Base-by-base conservation (phyloP, 495 filamentous ascomycete genomes). In the Gamarada debralockiae region DNA sequence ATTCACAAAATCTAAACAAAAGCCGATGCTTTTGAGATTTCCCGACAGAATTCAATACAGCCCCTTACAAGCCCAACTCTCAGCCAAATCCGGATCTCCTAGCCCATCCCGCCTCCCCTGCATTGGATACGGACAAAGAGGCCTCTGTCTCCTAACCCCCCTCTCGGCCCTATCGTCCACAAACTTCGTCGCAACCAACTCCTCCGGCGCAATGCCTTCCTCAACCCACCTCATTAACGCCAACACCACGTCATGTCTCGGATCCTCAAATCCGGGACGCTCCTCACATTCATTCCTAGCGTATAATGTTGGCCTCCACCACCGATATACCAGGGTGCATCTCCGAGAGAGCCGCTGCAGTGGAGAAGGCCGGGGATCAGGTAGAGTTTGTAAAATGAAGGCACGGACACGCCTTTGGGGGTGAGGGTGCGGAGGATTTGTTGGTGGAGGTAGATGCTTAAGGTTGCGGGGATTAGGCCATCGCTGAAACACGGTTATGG, bases 171-270 rank as follows among this genome's bases (percentile, higher is more conserved):
- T 27, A 41, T 66, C 67, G 41, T 67, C 64, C 31, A 57, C 48
- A 60, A 65, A 78, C 13, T 67, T 68, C 24, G 74, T 78, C 14
- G 73, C 73, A 1, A 76, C 62, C 34, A 78, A 40, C 27, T 64
- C 48, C 15, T 70, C 66, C 0, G 75, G 72, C 12, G 62, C 59
- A 22, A 38, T 60, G 0, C 65, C 73, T 9, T 66, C 54, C 63
- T 82, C 80, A 1, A 77, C 74, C 79, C 79, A 83, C 3, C 58
- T 56, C 64, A 79, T 69, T 43, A 83, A 52, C 18, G 76, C 77
- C 49, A 75, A 37, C 45, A 81, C 17, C 2, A 63, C 64, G 57
- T 82, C 75, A 53, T 78, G 70, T 25, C 68, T 59, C 17, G 60
- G 27, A 37, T 74, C 71, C 17, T 46, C 43, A 53, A 68, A 77